These are phyloP conservation scores for Lanzia echinophila DNA, from an alignment of 2,329 filamentous ascomycete species.

Conservation along the genomic window DNA sequence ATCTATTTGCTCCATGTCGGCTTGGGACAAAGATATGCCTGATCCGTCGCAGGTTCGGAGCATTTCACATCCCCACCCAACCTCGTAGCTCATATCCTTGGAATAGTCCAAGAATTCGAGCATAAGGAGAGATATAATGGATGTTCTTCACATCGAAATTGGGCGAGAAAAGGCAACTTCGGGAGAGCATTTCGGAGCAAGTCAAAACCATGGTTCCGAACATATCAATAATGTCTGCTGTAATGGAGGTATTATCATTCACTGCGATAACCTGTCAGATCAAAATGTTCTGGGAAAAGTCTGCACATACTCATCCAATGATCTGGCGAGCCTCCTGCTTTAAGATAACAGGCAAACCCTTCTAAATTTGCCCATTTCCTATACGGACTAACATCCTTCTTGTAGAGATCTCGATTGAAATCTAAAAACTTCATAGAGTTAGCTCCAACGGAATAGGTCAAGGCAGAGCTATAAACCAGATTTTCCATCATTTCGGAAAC, in stretches of 20 bases:
- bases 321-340: background rate
- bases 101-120: conserved; percentile 42
- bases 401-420: conserved; percentile 18
- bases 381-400: conserved; percentile 15
- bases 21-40: conserved; percentile 12
- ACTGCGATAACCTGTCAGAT: background rate
- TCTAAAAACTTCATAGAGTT: conserved; percentile 11
- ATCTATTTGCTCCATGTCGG: conserved; percentile 16
- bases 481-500: too few species aligned
- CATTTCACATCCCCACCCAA: conserved; percentile 36
- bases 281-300: background rate
- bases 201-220: conserved; percentile 52
- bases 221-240: conserved; percentile 37
- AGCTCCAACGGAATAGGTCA: too few species aligned
- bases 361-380: conserved; percentile 20
- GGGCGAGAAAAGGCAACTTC: conserved; percentile 26
- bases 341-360: conserved; percentile 13
- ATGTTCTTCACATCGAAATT: conserved; percentile 41
- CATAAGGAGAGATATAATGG: conserved; percentile 42
- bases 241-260: conserved; percentile 15
- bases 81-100: conserved; percentile 44
- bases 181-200: conserved; percentile 43
- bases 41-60: conserved; percentile 33
- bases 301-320: conserved; percentile 11
- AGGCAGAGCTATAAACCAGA: too few species aligned